Conservation (phyloP, 139 green algal genomes). For the Coelastrella sp. region DNA sequence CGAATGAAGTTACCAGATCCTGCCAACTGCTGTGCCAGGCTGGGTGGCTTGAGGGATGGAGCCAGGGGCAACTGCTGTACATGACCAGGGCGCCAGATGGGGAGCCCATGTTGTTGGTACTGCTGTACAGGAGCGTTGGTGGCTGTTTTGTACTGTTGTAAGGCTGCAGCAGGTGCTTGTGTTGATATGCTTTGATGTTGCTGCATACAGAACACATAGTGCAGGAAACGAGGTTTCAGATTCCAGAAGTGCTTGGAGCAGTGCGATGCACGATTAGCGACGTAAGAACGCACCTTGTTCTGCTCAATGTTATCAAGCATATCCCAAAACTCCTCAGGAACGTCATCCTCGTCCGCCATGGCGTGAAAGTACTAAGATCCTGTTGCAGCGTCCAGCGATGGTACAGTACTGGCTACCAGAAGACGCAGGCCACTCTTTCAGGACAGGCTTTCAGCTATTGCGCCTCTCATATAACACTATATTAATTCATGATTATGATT, state of each 20-base stretch:
- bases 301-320: constrained; percentile 11
- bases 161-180: not conserved
- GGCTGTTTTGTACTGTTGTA: not conserved
- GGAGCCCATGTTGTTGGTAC: not conserved
- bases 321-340: constrained; percentile 23
- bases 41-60: not conserved
- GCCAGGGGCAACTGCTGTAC: constrained; percentile 2
- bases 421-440: not conserved
- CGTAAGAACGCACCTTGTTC: not conserved
- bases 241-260: not conserved
- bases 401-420: not conserved
- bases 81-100: not conserved
- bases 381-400: not conserved
- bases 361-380: not conserved
- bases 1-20: not conserved
- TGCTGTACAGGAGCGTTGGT: not conserved
- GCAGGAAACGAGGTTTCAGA: not conserved
- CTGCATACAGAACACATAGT: too few relatives aligned
- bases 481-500: too few relatives aligned
- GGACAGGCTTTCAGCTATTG: not conserved
- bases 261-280: too few relatives aligned
- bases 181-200: too few relatives aligned
- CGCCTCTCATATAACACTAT: too few relatives aligned
- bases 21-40: constrained; percentile 8
- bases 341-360: constrained; percentile 36